Base-by-base conservation (phyloP, 129 eudicot species). In the Escallonia rubra region DNA sequence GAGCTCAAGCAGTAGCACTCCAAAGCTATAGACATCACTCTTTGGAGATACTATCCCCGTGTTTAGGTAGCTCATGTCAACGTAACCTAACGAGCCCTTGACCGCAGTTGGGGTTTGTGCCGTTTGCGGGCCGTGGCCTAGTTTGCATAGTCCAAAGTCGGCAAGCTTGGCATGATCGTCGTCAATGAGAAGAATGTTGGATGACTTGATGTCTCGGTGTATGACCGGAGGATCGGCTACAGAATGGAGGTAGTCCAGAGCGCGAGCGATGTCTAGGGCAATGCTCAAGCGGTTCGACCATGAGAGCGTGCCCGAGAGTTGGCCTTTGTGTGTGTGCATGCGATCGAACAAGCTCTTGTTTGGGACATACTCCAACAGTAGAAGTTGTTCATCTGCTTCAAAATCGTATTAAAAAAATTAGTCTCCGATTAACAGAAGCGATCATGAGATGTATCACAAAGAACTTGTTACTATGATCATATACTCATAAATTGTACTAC, bases 211-310 rank as follows among this genome's bases (percentile, higher is more conserved):
- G 54, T 89, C 96, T 9, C 96, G 57, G 61, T 89, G 96, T 52
- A 83, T 89, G 40, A 89, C 87, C 0, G 92, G 83, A 8, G 96
- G 96, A 49, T 89, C 96, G 0, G 96, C 96, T 0, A 85, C 82
- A 0, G 92, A 78, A 60, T 89, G 96, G 65, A 89, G 96, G 62
- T 89, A 89, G 61, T 89, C 89, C 2, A 89, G 83, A 53, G 92
- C 96, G 16, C 73, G 76, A 5, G 96, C 96, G 12, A 89, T 71
- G 71, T 89, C 92, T 46, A 85, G 64, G 40, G 96, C 96, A 3
- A 89, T 82, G 82, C 85, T 85, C 62, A 89, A 41, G n/a, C 96
- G 92, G 54, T 67, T 89, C 5, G 87, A 66, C 96, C 96, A 89
- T 23, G 92, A 67, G 23, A 89, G 87, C 9, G 59, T 10, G 41